Evolutionary conservation across 257 asterid genomes (phyloP).

Genomic region (Ilex asprella): DNA sequence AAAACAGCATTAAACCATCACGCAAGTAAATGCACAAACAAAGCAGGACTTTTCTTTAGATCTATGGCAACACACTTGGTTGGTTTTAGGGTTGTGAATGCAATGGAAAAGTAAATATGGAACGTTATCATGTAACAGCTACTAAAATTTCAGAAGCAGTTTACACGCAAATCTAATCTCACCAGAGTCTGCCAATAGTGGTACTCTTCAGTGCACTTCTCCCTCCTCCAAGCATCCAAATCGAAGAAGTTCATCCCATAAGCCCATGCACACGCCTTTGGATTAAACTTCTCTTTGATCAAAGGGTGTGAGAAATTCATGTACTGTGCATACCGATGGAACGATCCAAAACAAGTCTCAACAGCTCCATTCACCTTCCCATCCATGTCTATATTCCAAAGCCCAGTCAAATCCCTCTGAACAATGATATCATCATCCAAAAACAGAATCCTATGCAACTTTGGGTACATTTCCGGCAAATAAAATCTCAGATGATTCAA

Average conservation of each 20-base stretch:
- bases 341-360: constrained; percentile 77
- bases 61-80: too few species aligned
- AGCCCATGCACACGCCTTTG: constrained; percentile 91
- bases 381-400: constrained; percentile 69
- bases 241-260: constrained; percentile 81
- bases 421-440: constrained; percentile 80
- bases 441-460: constrained; percentile 64
- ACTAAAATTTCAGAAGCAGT: background rate
- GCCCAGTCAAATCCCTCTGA: constrained; percentile 65
- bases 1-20: too few species aligned
- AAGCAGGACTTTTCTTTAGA: too few species aligned
- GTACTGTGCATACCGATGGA: constrained; percentile 73
- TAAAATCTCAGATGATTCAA: constrained; percentile 74
- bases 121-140: background rate
- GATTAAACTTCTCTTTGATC: constrained; percentile 59
- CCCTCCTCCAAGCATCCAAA: constrained; percentile 82
- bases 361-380: constrained; percentile 85
- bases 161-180: constrained; percentile 3
- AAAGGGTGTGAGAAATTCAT: constrained; percentile 75
- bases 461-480: constrained; percentile 75
- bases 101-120: too few species aligned
- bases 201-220: constrained; percentile 68
- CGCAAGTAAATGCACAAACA: too few species aligned
- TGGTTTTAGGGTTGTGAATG: too few species aligned
- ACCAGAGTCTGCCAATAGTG: constrained; percentile 82